Conservation (phyloP, 768 basidiomycete genomes). For the Tylopilus balloui region DNA sequence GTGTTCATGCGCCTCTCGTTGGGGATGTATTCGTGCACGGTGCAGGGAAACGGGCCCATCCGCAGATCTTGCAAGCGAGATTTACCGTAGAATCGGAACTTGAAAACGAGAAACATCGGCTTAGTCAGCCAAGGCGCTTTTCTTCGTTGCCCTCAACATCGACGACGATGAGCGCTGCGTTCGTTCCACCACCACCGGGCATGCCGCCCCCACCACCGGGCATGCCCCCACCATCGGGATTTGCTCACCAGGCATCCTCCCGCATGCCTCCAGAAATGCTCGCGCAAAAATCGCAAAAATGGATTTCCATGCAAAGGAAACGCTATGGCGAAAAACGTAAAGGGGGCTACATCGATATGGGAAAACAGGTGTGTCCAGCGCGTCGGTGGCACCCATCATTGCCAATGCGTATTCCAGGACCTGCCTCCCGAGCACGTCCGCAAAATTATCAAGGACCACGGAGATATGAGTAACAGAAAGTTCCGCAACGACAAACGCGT, state of each 20-base stretch:
- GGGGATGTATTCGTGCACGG: too few relatives aligned
- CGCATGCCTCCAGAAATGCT: constrained; percentile 64
- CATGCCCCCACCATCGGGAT: constrained; percentile 35
- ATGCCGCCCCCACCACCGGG: constrained; percentile 41
- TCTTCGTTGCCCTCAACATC: constrained; percentile 27
- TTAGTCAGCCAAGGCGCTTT: constrained; percentile 28
- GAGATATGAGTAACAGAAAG: constrained; percentile 99
- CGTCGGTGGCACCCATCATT: background rate
- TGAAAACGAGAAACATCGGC: constrained; percentile 7
- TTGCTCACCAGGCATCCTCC: constrained; percentile 36
- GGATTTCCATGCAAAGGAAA: constrained; percentile 90
- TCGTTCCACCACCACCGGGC: constrained; percentile 39
- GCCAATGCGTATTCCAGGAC: constrained; percentile 48
- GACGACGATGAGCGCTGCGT: constrained; percentile 32
- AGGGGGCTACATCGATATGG: constrained; percentile 87
- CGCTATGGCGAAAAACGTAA: constrained; percentile 89
- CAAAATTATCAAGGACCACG: constrained; percentile 99
- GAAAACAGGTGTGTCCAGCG: constrained; percentile 70
- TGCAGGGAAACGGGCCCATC: too few relatives aligned
- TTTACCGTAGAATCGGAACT: constrained; percentile 14
- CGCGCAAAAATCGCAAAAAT: constrained; percentile 92
- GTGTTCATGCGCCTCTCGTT: too few relatives aligned
- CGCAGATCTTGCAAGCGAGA: too few relatives aligned
- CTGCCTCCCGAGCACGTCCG: constrained; percentile 96
- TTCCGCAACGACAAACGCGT: constrained; percentile 99